A percentile compares a stretch with the other conserved stretches of the same genome.
Conservation (phyloP, 1,139 yeast genomes). For the Saccharomyces hybrid region DNA sequence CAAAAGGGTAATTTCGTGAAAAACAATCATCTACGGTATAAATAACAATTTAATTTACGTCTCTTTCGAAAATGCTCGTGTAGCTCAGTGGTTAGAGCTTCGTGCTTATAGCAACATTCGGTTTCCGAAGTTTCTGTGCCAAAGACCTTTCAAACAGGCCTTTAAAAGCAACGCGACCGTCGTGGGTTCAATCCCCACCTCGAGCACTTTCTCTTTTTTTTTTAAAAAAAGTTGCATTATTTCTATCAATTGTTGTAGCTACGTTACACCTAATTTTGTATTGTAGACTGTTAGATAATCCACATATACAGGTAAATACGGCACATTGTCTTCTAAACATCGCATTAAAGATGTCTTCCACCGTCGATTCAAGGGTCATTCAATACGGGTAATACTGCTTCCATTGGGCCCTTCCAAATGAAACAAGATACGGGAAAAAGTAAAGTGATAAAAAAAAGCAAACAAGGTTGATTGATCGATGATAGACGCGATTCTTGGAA, state of each 20-base stretch:
- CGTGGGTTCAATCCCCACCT: constrained; percentile 48
- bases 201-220: constrained; percentile 37
- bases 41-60: background rate
- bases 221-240: background rate
- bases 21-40: background rate
- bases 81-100: constrained; percentile 48
- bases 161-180: constrained; percentile 41
- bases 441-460: background rate
- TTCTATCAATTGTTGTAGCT: no score
- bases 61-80: constrained; percentile 35
- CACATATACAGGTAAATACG: background rate
- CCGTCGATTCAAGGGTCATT: background rate
- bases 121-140: constrained; percentile 7
- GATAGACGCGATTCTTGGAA: background rate
- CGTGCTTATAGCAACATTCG: constrained; percentile 41
- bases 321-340: background rate
- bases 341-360: background rate
- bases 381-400: background rate
- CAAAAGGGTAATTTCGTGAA: background rate
- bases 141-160: constrained; percentile 5
- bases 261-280: no score
- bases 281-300: background rate
- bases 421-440: background rate
- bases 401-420: background rate
- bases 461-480: background rate